Percentiles rank a stretch among this genome's conserved stretches.
Conservation (phyloP, 2,329 filamentous ascomycete species). For the Albifimbria verrucaria region DNA sequence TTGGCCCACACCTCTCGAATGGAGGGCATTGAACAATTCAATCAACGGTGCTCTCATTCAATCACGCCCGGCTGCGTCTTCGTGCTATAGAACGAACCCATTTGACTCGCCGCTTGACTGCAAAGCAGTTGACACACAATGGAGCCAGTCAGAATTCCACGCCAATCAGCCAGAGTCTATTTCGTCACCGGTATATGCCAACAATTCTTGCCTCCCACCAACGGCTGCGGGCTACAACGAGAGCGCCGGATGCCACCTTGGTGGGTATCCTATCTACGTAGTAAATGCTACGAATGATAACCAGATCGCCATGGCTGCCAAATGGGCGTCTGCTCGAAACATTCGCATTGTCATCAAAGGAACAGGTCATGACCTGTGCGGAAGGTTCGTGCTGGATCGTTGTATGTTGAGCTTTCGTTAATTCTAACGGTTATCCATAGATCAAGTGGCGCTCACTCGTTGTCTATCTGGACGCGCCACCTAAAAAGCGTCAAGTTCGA, state of each 20-base stretch:
- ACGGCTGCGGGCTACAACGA: neutral
- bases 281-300: neutral
- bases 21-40: neutral
- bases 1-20: no score
- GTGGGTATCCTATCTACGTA: neutral
- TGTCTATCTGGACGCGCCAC: conserved; percentile 14
- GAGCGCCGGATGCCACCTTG: neutral
- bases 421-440: neutral
- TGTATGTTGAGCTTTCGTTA: neutral
- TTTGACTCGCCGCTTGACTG: neutral
- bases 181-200: neutral
- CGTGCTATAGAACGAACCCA: neutral
- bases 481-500: conserved; percentile 4
- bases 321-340: neutral
- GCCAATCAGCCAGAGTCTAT: neutral
- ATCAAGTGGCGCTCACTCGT: conserved; percentile 14
- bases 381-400: neutral
- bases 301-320: neutral
- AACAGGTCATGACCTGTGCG: conserved; percentile 1
- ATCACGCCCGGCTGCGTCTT: neutral
- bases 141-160: neutral
- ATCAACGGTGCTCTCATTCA: neutral
- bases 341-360: conserved; percentile 4
- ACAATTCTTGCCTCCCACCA: neutral
- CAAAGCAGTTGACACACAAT: neutral